phyloP scores from a whole-genome alignment of 2,329 filamentous ascomycete genomes.

The Pseudogymnoascus sp. region DNA sequence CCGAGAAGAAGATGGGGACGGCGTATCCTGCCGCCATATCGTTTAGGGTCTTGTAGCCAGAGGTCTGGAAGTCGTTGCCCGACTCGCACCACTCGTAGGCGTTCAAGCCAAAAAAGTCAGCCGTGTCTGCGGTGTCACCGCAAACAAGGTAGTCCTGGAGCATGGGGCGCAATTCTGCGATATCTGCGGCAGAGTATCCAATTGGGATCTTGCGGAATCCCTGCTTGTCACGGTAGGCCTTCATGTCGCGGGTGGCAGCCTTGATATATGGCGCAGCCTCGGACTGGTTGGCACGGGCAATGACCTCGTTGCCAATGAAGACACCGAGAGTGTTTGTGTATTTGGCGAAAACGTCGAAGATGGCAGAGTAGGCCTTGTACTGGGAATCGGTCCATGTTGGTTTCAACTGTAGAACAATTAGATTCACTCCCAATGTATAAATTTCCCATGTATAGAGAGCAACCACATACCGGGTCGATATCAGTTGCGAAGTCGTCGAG shows the following conservation, averaged over 20 bases:
- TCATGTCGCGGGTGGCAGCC: slow-evolving; percentile 72
- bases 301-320: slow-evolving; percentile 83
- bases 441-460: background rate
- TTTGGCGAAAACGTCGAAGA: slow-evolving; percentile 68
- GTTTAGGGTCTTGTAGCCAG: slow-evolving; percentile 65
- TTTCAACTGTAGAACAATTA: slow-evolving; percentile 34
- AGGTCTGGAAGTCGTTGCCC: slow-evolving; percentile 49
- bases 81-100: slow-evolving; percentile 68
- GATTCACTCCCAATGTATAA: slow-evolving; percentile 12
- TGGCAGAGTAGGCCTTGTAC: slow-evolving; percentile 56
- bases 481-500: slow-evolving; percentile 68
- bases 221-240: slow-evolving; percentile 68
- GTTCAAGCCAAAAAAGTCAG: slow-evolving; percentile 83
- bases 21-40: slow-evolving; percentile 60
- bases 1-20: slow-evolving; percentile 84
- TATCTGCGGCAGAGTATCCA: slow-evolving; percentile 83
- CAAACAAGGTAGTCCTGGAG: slow-evolving; percentile 70
- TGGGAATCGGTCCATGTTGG: slow-evolving; percentile 69
- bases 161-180: slow-evolving; percentile 57
- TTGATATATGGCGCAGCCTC: slow-evolving; percentile 73
- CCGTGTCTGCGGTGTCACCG: slow-evolving; percentile 56
- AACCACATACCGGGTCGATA: slow-evolving; percentile 48
- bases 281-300: slow-evolving; percentile 53
- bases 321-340: slow-evolving; percentile 78
- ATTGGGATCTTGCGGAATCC: slow-evolving; percentile 74